Evolutionary conservation across 1,284 basidiomycete genomes (phyloP).

Genomic region (Ustilago trichophora): DNA sequence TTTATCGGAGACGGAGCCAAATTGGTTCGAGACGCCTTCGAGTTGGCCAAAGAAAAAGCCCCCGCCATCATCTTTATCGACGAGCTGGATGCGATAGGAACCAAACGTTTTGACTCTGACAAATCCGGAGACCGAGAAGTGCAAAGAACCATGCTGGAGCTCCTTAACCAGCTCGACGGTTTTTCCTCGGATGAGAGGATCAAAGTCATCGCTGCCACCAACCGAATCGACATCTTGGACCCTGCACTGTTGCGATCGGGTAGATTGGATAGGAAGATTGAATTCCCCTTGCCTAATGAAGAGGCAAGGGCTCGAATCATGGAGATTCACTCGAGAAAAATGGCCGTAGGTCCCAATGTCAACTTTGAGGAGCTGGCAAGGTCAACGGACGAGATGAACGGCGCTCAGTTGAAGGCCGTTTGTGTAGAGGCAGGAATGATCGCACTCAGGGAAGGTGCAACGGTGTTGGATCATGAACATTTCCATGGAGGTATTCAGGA

Average conservation of each 20-base stretch:
- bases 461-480: constrained; percentile 67
- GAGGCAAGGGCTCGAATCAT: constrained; percentile 78
- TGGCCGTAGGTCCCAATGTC: constrained; percentile 79
- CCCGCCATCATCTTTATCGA: constrained; percentile 99
- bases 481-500: constrained; percentile 66
- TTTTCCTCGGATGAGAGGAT: constrained; percentile 92
- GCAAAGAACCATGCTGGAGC: constrained; percentile 97
- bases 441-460: constrained; percentile 89
- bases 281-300: constrained; percentile 81
- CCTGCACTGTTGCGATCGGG: constrained; percentile 80
- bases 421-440: constrained; percentile 98
- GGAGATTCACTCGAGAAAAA: constrained; percentile 88
- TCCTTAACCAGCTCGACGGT: constrained; percentile 87
- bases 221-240: constrained; percentile 96
- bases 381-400: constrained; percentile 81
- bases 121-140: constrained; percentile 98
- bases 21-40: constrained; percentile 94
- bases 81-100: constrained; percentile 98
- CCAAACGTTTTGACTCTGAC: constrained; percentile 97
- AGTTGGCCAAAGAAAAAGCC: constrained; percentile 95
- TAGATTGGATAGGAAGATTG: constrained; percentile 80
- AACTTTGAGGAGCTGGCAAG: constrained; percentile 81
- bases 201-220: constrained; percentile 99
- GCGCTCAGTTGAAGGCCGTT: constrained; percentile 71
- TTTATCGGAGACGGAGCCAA: constrained; percentile 97